Evolutionary conservation across 805 yeast species (phyloP), one percentile per base, ranked within the genome.

Genomic region (Clavispora vitiphila): DNA sequence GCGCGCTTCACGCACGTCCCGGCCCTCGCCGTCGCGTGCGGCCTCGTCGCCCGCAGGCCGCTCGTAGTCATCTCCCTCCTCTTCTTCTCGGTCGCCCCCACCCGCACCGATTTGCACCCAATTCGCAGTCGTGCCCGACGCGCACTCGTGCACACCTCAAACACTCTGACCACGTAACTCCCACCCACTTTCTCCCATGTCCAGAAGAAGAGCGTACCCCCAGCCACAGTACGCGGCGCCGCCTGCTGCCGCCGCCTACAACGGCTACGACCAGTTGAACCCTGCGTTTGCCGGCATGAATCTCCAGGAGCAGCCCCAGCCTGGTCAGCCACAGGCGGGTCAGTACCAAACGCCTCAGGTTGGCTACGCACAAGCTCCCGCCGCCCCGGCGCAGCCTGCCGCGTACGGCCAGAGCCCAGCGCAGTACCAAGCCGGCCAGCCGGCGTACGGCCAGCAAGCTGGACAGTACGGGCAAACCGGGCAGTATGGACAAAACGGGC

Each of bases 191-290:
- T 15, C 25, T 25, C 26, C 39, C 42, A 66, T 66, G 71, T 64
- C 71, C 38, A 66, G 65, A 59, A 68, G 74, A 66, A 69, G 75
- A 65, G 72, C 72, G 32, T 69, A 69, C 51, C 75, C 75, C 53
- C 68, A 65, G 49, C 75, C 75, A 14, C 75, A 67, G 50, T 69
- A 69, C 53, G 61, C 67, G 35, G 50, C 65, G 40, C 49, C 44
- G 38, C 41, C 49, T 11, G 50, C 44, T 19, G 49, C 45, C 18
- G 43, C 42, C 27, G 40, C 53, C 40, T 43, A 38, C 52, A 46
- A 46, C 47, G 46, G 48, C 27, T 61, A 62, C 41, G 67, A 61
- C 40, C 71, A 64, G 50, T 50, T 64, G 41, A 57, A 55, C 38
- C 58, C 56, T 37, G 65, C 58, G 42, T 64, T 66, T 51, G 67